Percentiles rank a stretch among this genome's conserved stretches.
These are phyloP conservation scores for Annulohypoxylon bovei DNA, from an alignment of 495 filamentous ascomycete genomes.

Conservation along the genomic window DNA sequence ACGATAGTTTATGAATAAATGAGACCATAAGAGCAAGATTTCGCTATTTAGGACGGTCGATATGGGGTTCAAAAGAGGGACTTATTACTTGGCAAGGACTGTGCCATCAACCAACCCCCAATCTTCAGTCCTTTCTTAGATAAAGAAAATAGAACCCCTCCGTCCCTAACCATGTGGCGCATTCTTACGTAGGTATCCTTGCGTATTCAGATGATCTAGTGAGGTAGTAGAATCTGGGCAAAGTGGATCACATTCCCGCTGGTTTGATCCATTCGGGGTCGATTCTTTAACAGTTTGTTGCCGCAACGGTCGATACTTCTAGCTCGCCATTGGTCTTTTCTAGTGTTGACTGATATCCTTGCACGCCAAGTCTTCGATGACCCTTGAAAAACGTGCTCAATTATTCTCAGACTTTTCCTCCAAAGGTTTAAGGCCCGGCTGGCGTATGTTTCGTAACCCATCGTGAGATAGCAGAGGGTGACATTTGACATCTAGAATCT, in stretches of 20 bases:
- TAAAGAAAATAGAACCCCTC: neutral
- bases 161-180: neutral
- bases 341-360: slow-evolving; percentile 22
- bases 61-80: slow-evolving; percentile 7
- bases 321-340: slow-evolving; percentile 19
- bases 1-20: slow-evolving; percentile 17
- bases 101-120: neutral
- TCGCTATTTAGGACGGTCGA: slow-evolving; percentile 33
- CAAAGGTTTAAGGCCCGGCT: slow-evolving; percentile 23
- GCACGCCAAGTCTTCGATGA: slow-evolving; percentile 25
- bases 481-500: slow-evolving; percentile 5
- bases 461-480: slow-evolving; percentile 25
- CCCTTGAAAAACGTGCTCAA: slow-evolving; percentile 47
- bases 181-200: slow-evolving; percentile 3
- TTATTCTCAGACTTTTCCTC: slow-evolving; percentile 43
- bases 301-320: slow-evolving; percentile 22
- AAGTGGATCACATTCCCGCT: slow-evolving; percentile 34
- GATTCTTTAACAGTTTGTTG: slow-evolving; percentile 29
- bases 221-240: slow-evolving; percentile 12
- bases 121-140: neutral
- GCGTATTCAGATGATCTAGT: slow-evolving; percentile 19
- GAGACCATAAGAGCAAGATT: slow-evolving; percentile 44
- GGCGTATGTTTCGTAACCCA: slow-evolving; percentile 27
- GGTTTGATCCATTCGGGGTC: slow-evolving; percentile 24
- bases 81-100: neutral